Base-by-base conservation (phyloP, 768 basidiomycete genomes). In the Sistotremastrum niveocremeum region DNA sequence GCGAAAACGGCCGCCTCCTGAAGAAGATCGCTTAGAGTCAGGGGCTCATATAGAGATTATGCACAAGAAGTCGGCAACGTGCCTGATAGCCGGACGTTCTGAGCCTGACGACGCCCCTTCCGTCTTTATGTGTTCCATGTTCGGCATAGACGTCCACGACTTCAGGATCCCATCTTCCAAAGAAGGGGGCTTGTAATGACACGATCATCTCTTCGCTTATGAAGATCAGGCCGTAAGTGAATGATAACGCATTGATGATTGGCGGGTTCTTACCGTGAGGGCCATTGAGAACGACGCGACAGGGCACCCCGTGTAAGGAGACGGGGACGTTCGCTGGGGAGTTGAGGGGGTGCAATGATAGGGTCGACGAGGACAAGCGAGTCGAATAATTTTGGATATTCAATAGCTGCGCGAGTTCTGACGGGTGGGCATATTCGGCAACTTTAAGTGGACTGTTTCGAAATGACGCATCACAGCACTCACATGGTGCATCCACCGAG, bases 331-430 rank as follows among this genome's bases (percentile, higher is more conserved):
- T 42, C 4, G 11, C 10, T 9, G 6, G 34, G 20, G 32, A 6
- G 1, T 11, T 31, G 4, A 7, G 65, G 58, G 34, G 54, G 57
- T 1, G 51, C 44, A 35, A 85, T 75, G 57, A 93, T 75, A 0
- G 91, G 87, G 57, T 95, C 91, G 30, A 90, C 60, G 28, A 93
- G 70, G 37, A 86, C 63, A 36, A 94, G 63, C 0, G 75, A 74
- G 33, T 76, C 68, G 64, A 89, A 91, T 5, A 91, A 65, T 1
- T 64, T 62, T 0, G 87, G 86, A 47, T 67, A 64, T 37, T 71
- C 67, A 29, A 79, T 53, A 2, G 84, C 82, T 1, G 78, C 84
- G 36, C 78, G 72, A n/a, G 74, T 58, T 10, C 82, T 86, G 51
- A 7, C 9, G n/a, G n/a, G 31, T 6, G 31, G 32, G 9, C 7